Conservation (phyloP, 1,284 basidiomycete genomes). For the Fomes fomentarius region DNA sequence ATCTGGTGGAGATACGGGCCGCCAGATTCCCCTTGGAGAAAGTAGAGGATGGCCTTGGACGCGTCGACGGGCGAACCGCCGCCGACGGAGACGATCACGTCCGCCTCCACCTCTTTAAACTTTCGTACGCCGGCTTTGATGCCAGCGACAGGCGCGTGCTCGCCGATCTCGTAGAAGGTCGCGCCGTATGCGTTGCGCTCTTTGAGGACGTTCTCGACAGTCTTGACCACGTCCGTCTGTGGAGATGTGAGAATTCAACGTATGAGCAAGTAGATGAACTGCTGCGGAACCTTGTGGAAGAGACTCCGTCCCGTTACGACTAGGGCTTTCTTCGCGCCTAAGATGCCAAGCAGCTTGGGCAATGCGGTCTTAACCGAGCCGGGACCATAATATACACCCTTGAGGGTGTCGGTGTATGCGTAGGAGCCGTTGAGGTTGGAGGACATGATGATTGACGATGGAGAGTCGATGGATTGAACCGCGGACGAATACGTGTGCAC, state of each 20-base stretch:
- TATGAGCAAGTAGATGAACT: too few species aligned
- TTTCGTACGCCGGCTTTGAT: constrained; percentile 63
- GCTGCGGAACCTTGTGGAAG: constrained; percentile 68
- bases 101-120: constrained; percentile 59
- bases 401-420: constrained; percentile 64
- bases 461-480: too few species aligned
- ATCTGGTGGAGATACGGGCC: constrained; percentile 56
- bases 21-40: constrained; percentile 58
- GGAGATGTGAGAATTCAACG: neutral
- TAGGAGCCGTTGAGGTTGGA: constrained; percentile 52
- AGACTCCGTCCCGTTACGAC: constrained; percentile 75
- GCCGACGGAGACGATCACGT: constrained; percentile 74
- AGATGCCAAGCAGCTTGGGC: constrained; percentile 55
- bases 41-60: constrained; percentile 70
- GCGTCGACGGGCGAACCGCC: constrained; percentile 84
- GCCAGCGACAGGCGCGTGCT: constrained; percentile 75
- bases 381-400: constrained; percentile 70
- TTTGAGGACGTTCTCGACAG: constrained; percentile 59
- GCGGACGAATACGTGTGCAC: too few species aligned
- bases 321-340: constrained; percentile 64
- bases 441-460: neutral
- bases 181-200: constrained; percentile 59
- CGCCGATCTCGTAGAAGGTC: constrained; percentile 76
- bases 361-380: constrained; percentile 62
- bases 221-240: constrained; percentile 68